phyloP scores from a whole-genome alignment of 768 basidiomycete species.

The Leccinum variicolor region DNA sequence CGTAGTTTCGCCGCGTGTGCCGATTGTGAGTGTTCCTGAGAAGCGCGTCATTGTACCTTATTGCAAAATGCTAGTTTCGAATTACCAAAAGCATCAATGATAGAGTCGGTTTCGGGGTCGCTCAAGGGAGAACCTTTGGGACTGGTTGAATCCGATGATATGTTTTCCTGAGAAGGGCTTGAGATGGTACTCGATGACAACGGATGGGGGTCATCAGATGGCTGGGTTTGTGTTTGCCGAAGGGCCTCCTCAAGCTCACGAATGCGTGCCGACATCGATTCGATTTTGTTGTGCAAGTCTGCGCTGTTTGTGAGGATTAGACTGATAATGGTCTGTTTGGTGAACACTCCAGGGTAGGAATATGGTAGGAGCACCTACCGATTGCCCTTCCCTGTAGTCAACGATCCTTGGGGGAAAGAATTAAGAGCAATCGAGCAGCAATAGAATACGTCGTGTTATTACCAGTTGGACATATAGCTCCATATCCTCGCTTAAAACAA shows the following conservation, averaged over 20 bases:
- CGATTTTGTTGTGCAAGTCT: conserved; percentile 67
- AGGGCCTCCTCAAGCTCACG: conserved; percentile 62
- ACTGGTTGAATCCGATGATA: conserved; percentile 9
- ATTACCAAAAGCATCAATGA: conserved; percentile 50
- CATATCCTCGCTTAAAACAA: conserved; percentile 72
- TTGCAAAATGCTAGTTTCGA: not conserved
- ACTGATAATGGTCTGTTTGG: conserved; percentile 24
- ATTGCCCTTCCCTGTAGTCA: conserved; percentile 60
- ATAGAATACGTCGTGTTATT: conserved; percentile 3
- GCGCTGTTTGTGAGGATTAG: conserved; percentile 66
- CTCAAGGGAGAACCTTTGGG: conserved; percentile 1
- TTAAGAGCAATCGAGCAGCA: conserved; percentile 4
- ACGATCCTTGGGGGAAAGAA: conserved; percentile 37
- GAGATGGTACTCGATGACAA: conserved; percentile 33
- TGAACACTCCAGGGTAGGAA: not conserved
- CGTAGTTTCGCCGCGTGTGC: conserved; percentile 48
- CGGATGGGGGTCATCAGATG: conserved; percentile 50
- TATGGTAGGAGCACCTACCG: conserved; percentile 31
- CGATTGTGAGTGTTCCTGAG: conserved; percentile 56
- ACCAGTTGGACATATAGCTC: conserved; percentile 77
- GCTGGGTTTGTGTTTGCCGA: conserved; percentile 42
- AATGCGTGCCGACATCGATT: conserved; percentile 50
- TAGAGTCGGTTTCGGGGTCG: conserved; percentile 39
- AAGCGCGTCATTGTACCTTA: not conserved
- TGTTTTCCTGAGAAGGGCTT: conserved; percentile 31